Evolutionary conservation across 1,284 basidiomycete genomes (phyloP), one percentile per base, ranked within the genome.

Genomic region (Grifola frondosa): DNA sequence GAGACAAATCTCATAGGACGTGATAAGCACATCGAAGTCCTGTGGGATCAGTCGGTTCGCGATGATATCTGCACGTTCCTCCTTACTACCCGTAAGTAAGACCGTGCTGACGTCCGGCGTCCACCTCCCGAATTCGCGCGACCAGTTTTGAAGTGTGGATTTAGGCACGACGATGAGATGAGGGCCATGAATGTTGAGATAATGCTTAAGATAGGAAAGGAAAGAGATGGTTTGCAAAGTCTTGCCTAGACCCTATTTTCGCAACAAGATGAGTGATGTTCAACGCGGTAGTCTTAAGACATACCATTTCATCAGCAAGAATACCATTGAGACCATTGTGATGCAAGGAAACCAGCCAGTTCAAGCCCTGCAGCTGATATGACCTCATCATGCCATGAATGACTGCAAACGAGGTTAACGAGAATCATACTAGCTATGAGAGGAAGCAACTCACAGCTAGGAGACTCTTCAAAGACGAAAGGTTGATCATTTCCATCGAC

Each of bases 191-290:
- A 81, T 87, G 51, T 80, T 75, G 25, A 79, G 80, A 67, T 93
- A 86, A 64, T 94, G 88, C 60, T 89, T 91, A 50, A 99, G 85
- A 65, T 97, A 99, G 1, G 93, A 84, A 21, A 99, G 81, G 79
- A 99, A 99, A 0, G 96, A 89, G 57, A 99, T 97, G 0, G 95
- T 99, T 71, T 99, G 96, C 0, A 98, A 74, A 0, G 96, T 99
- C 77, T 99, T 99, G 26, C 97, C 96, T 24, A 99, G 83, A 69
- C 96, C 96, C 92, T 95, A 61, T 5, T 43, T 30, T 46, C 15
- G 29, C 47, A 21, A 47, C 40, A 42, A 30, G 15, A 30, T 28
- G 20, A 24, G 31, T 15, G 15, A 20, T 15, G 15, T 23, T 15
- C 24, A 40, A 29, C 10, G 21, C 29, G 15, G 20, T 25, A 19